Evolutionary conservation across 208 protist genomes (phyloP).

Genomic region (Plasmodiophora brassicae): DNA sequence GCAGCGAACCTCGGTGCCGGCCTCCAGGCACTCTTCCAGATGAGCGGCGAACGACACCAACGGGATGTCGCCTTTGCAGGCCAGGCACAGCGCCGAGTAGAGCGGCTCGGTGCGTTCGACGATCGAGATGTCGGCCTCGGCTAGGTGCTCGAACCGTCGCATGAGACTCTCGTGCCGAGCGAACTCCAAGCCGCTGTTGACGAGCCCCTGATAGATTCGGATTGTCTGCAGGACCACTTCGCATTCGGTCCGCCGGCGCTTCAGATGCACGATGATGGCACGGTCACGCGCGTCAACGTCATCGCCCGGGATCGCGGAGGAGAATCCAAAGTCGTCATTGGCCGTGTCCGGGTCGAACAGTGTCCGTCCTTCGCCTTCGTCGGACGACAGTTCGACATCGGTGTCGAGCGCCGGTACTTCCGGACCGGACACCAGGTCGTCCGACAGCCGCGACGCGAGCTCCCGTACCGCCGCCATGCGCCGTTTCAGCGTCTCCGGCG

Average conservation of each 20-base stretch:
- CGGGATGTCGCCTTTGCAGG: constrained; percentile 14
- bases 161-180: neutral
- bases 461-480: neutral
- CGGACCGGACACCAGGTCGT: constrained; percentile 2
- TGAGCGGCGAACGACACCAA: neutral
- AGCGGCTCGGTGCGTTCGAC: neutral
- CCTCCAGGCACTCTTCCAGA: neutral
- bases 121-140: neutral
- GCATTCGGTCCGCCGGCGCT: neutral
- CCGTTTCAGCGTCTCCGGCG: constrained; percentile 4
- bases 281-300: neutral
- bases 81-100: neutral
- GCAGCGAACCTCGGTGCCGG: neutral
- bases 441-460: neutral
- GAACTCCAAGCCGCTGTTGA: neutral
- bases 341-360: neutral
- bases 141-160: neutral
- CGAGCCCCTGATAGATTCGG: neutral
- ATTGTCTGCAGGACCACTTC: neutral
- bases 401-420: neutral
- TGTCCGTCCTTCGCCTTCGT: neutral
- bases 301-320: neutral
- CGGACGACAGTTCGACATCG: neutral
- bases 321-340: neutral
- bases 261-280: neutral